Conservation (phyloP, 228 moss, liverwort and hornwort genomes). For the Sphagnum magellanicum region DNA sequence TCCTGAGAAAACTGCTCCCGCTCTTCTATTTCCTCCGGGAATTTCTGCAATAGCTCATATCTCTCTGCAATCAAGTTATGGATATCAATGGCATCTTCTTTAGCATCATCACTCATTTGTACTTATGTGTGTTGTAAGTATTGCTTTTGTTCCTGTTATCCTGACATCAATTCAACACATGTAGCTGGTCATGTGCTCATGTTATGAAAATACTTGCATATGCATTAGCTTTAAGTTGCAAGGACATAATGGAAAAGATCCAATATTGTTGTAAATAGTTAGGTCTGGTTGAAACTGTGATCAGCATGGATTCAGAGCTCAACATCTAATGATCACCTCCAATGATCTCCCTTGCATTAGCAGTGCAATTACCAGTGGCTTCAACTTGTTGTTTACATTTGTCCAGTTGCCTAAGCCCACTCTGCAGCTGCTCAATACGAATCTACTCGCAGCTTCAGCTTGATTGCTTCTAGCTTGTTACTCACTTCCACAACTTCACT, state of each 20-base stretch:
- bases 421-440: constrained; percentile 5
- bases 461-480: constrained; percentile 6
- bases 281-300: too few species aligned
- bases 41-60: constrained; percentile 24
- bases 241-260: too few species aligned
- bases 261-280: too few species aligned
- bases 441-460: constrained; percentile 2
- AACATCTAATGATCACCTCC: too few species aligned
- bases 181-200: too few species aligned
- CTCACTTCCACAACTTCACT: background rate
- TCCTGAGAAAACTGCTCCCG: background rate
- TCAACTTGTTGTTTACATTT: constrained; percentile 13
- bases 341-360: constrained; percentile 18
- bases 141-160: constrained; percentile 18
- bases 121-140: constrained; percentile 17
- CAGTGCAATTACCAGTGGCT: constrained; percentile 7
- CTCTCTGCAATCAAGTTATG: constrained; percentile 14
- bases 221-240: too few species aligned
- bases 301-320: too few species aligned
- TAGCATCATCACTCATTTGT: constrained; percentile 17
- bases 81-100: constrained; percentile 10
- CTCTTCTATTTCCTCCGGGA: constrained; percentile 8
- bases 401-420: constrained; percentile 4
- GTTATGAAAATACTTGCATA: too few species aligned
- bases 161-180: constrained; percentile 2